Evolutionary conservation across 2,329 filamentous ascomycete species (phyloP).

Genomic region (Fusarium brevicatenulatum): DNA sequence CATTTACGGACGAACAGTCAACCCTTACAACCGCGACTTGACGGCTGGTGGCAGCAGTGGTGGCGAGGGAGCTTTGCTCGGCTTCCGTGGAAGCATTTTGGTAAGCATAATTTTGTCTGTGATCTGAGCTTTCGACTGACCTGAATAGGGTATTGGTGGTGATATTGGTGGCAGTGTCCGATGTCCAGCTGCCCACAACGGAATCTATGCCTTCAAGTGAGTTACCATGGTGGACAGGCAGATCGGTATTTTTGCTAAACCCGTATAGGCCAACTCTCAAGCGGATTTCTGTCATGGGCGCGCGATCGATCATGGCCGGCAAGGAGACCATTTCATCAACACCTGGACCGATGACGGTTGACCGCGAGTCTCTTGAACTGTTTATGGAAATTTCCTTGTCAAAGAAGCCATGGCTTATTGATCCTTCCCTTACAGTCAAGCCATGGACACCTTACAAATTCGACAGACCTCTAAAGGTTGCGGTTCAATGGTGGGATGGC

Average conservation of each 20-base stretch:
- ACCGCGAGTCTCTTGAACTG: slow-evolving; percentile 49
- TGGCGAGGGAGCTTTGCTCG: slow-evolving; percentile 59
- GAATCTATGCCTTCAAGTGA: slow-evolving; percentile 50
- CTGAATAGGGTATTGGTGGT: slow-evolving; percentile 50
- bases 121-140: neutral
- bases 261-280: slow-evolving; percentile 45
- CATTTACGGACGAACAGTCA: slow-evolving; percentile 69
- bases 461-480: slow-evolving; percentile 65
- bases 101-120: slow-evolving; percentile 12
- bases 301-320: slow-evolving; percentile 45
- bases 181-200: slow-evolving; percentile 50
- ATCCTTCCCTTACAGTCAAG: slow-evolving; percentile 47
- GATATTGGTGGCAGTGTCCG: slow-evolving; percentile 56
- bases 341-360: slow-evolving; percentile 49
- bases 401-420: slow-evolving; percentile 48
- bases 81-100: slow-evolving; percentile 53
- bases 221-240: rapidly evolving
- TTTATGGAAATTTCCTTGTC: slow-evolving; percentile 49
- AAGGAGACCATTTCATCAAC: slow-evolving; percentile 50
- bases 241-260: rapidly evolving
- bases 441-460: slow-evolving; percentile 51
- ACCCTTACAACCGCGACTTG: slow-evolving; percentile 69
- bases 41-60: slow-evolving; percentile 73
- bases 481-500: slow-evolving; percentile 67
- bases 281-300: slow-evolving; percentile 44